phyloP scores from a whole-genome alignment of 164 flowering plant genomes.

The Stephania yunnanensis region DNA sequence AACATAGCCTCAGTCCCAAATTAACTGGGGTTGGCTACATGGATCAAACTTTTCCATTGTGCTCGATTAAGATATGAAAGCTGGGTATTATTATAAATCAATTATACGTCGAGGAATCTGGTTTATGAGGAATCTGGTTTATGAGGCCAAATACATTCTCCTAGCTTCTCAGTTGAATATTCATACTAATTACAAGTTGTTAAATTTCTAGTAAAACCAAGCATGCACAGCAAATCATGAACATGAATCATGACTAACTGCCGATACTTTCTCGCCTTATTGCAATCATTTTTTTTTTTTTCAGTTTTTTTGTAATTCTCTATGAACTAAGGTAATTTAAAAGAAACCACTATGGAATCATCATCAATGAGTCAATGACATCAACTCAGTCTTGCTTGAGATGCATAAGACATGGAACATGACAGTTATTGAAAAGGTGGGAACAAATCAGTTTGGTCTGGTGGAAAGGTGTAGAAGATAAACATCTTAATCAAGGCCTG shows the following conservation, averaged over 20 bases:
- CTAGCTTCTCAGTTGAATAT: too few relatives aligned
- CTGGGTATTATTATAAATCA: neutral
- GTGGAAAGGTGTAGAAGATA: neutral
- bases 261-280: neutral
- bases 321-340: neutral
- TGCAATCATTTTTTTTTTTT: neutral
- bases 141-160: too few relatives aligned
- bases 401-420: neutral
- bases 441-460: slow-evolving; percentile 2
- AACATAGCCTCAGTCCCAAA: too few relatives aligned
- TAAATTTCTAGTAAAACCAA: neutral
- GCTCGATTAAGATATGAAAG: too few relatives aligned
- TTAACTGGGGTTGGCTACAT: too few relatives aligned
- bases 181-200: too few relatives aligned
- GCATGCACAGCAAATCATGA: neutral
- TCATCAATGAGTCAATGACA: neutral
- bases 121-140: too few relatives aligned
- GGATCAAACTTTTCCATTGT: too few relatives aligned
- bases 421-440: neutral
- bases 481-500: too few relatives aligned
- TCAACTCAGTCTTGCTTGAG: neutral
- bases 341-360: neutral
- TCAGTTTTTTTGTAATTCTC: neutral
- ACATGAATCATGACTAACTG: too few relatives aligned
- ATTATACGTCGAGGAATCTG: neutral